A percentile compares a stretch with the other conserved stretches of the same genome.
These are phyloP conservation scores for Mesotaenium endlicherianum DNA, from an alignment of 139 green algal species.

Conservation along the genomic window DNA sequence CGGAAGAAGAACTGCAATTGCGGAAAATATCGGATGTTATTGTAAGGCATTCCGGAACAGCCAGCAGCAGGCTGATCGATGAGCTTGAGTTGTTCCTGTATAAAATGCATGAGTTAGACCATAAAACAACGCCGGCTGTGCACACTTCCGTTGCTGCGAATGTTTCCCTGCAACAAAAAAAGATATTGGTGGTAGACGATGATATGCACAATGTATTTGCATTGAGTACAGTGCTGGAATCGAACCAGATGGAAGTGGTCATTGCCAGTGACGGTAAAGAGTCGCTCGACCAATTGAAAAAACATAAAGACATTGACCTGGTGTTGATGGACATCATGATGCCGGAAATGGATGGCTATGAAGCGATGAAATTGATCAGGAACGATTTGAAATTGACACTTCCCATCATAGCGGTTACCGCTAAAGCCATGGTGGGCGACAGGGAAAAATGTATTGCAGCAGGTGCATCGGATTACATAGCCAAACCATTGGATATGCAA, in stretches of 20 bases:
- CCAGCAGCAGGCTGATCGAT: too few relatives aligned
- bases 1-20: background rate
- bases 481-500: background rate
- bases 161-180: background rate
- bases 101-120: too few relatives aligned
- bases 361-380: background rate
- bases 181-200: background rate
- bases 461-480: background rate
- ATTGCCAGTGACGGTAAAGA: background rate
- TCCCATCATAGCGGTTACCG: background rate
- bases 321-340: background rate
- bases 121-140: too few relatives aligned
- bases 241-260: background rate
- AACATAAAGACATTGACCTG: background rate
- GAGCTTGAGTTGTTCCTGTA: too few relatives aligned
- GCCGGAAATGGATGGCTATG: background rate
- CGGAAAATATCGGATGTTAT: background rate
- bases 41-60: too few relatives aligned
- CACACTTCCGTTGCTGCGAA: too few relatives aligned
- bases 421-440: background rate
- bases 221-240: background rate
- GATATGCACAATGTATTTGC: background rate
- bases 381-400: background rate
- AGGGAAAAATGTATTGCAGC: background rate
- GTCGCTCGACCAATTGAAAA: background rate